Evolutionary conservation across 139 green algal genomes (phyloP), one percentile per base, ranked within the genome.

Genomic region (Chlorella sorokiniana): DNA sequence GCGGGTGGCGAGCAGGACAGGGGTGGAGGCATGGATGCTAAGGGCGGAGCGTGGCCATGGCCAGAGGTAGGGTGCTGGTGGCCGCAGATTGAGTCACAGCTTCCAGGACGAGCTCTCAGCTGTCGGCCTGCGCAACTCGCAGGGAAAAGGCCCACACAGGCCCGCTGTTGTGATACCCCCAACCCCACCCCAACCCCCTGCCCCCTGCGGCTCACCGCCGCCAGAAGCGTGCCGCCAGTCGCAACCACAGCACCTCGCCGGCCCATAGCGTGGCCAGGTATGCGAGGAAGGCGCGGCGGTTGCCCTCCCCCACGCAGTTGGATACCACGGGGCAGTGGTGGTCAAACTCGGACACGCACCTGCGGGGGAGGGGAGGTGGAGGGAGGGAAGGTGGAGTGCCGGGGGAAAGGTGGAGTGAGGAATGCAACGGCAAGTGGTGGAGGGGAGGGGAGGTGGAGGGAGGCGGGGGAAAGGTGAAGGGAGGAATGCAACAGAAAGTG

Each of bases 301-400:
- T 93, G 63, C 72, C 35, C 33, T 70, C n/a, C 1, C 87, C 90
- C 71, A 93, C 86, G 75, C 90, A 93, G 45, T 86, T 91, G 44
- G 44, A 64, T 18, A 93, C 74, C 7, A 87, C 85, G 23, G 90
- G 90, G 76, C 90, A 93, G 82, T 93, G 89, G 79, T 93, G 90
- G 63, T 93, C 90, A 70, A 90, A 91, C 33, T 88, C 65, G 54
- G 38, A 25, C 20, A 90, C 81, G 75, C 90, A 93, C 38, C 85
- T 88, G 85, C 69, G n/a, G 0, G 23, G 27, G 31, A 0, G 23
- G 54, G 10, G 29, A 59, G 40, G 41, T 37, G 6, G 35, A 27
- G 3, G 48, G 48, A 62, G 52, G 52, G 52, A 31, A 4, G 52
- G 25, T 62, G 22, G 29, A 62, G 10, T n/a, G n/a, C n/a, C n/a